Conservation (phyloP, 768 basidiomycete genomes). For the Termitomyces sp. region DNA sequence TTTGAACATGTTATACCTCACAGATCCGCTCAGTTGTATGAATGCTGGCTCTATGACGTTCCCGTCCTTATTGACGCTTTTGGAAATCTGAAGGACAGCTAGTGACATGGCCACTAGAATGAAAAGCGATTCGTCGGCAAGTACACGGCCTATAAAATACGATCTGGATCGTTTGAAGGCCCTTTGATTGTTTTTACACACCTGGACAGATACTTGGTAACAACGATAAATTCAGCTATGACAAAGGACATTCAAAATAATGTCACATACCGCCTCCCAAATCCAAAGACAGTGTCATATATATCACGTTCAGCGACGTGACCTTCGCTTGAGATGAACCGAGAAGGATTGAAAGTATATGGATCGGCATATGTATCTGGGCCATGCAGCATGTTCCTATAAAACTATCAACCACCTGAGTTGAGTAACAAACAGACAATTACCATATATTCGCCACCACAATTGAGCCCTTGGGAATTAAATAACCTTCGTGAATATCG, state of each 20-base stretch:
- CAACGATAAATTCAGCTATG: background rate
- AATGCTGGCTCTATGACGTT: background rate
- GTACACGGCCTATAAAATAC: background rate
- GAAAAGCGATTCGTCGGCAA: constrained; percentile 4
- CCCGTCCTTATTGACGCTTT: background rate
- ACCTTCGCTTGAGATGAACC: constrained; percentile 14
- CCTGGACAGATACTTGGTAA: background rate
- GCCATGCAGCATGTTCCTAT: constrained; percentile 23
- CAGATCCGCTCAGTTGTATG: background rate
- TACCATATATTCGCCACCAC: constrained; percentile 25
- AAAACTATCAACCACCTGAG: background rate
- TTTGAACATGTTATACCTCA: background rate
- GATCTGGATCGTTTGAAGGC: background rate
- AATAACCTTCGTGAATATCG: constrained; percentile 20
- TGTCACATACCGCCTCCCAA: constrained; percentile 34
- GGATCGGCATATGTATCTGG: constrained; percentile 17
- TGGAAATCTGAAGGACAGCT: constrained; percentile 4
- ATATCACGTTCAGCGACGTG: constrained; percentile 31
- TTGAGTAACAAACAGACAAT: background rate
- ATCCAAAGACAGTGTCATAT: constrained; percentile 40
- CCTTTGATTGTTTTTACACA: background rate
- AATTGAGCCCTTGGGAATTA: constrained; percentile 24
- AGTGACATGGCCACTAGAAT: constrained; percentile 1
- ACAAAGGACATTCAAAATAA: background rate
- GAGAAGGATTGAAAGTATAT: constrained; percentile 17